A percentile compares a stretch with the other conserved stretches of the same genome.
Evolutionary conservation across 2,329 filamentous ascomycete genomes (phyloP).

Genomic region (Ophiostoma ips): DNA sequence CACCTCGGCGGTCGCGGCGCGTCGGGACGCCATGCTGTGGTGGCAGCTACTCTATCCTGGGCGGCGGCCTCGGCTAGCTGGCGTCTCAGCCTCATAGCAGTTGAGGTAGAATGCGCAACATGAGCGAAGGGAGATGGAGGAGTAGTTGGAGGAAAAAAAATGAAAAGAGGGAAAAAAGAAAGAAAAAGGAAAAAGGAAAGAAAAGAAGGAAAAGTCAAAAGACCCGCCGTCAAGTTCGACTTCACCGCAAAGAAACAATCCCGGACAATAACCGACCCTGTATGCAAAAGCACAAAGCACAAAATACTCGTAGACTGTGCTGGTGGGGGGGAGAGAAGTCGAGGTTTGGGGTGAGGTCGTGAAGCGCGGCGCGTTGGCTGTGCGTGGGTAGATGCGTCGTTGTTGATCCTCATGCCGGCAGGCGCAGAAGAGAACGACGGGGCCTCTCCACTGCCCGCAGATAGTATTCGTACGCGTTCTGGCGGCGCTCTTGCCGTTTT

Average conservation of each 20-base stretch:
- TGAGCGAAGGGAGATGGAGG: not conserved
- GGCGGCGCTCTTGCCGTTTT: too few species aligned
- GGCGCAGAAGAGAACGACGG: too few species aligned
- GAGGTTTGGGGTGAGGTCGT: not conserved
- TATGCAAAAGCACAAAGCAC: too few species aligned
- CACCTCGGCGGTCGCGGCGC: conserved; percentile 3
- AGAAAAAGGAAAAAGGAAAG: not conserved
- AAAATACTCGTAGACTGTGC: too few species aligned
- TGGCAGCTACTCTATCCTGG: not conserved
- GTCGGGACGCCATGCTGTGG: conserved; percentile 3
- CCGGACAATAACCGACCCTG: too few species aligned
- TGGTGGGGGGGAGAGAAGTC: too few species aligned
- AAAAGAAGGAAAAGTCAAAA: not conserved
- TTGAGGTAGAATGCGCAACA: conserved; percentile 1
- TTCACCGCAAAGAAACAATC: not conserved
- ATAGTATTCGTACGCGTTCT: too few species aligned
- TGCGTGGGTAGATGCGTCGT: not conserved
- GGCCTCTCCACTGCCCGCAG: too few species aligned
- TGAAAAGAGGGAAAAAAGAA: not conserved
- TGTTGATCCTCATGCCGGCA: too few species aligned
- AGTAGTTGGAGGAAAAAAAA: not conserved
- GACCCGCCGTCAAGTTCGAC: not conserved
- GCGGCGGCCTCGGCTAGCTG: conserved; percentile 1
- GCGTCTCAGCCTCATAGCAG: conserved; percentile 7
- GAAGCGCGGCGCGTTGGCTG: conserved; percentile 4